These are phyloP conservation scores for Ceriops decandra DNA, from an alignment of 345 rosid species.

Conservation along the genomic window DNA sequence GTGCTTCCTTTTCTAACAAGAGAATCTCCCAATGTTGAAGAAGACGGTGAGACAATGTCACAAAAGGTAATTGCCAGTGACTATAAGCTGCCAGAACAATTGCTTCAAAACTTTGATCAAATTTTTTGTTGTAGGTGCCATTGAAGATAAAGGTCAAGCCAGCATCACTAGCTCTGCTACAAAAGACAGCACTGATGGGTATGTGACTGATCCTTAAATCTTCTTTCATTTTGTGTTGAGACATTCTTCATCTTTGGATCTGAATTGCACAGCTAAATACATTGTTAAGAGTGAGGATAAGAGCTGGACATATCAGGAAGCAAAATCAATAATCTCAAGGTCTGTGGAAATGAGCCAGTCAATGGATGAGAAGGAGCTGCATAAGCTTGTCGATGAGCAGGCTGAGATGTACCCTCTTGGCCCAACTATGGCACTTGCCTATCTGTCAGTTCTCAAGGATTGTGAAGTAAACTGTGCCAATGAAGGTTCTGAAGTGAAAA, in stretches of 20 bases:
- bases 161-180: constrained; percentile 74
- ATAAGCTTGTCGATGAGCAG: constrained; percentile 66
- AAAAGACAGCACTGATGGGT: constrained; percentile 83
- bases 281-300: constrained; percentile 88
- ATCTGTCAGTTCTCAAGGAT: constrained; percentile 77
- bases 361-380: constrained; percentile 50
- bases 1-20: constrained; percentile 67
- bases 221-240: background rate
- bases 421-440: constrained; percentile 77
- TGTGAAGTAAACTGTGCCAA: constrained; percentile 77
- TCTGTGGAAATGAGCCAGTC: constrained; percentile 85
- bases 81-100: constrained; percentile 8
- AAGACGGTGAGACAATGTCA: constrained; percentile 41
- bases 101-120: constrained; percentile 9
- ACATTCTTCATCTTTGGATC: constrained; percentile 15
- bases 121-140: constrained; percentile 45
- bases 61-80: constrained; percentile 46
- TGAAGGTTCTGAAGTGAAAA: constrained; percentile 92
- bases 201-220: constrained; percentile 27
- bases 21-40: constrained; percentile 47
- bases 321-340: constrained; percentile 62
- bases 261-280: constrained; percentile 62
- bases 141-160: constrained; percentile 79
- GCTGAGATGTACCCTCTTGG: constrained; percentile 92
- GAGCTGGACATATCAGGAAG: constrained; percentile 70